Base-by-base conservation (phyloP, 2,329 filamentous ascomycete species). In the Fusarium tanahbumbuense region DNA sequence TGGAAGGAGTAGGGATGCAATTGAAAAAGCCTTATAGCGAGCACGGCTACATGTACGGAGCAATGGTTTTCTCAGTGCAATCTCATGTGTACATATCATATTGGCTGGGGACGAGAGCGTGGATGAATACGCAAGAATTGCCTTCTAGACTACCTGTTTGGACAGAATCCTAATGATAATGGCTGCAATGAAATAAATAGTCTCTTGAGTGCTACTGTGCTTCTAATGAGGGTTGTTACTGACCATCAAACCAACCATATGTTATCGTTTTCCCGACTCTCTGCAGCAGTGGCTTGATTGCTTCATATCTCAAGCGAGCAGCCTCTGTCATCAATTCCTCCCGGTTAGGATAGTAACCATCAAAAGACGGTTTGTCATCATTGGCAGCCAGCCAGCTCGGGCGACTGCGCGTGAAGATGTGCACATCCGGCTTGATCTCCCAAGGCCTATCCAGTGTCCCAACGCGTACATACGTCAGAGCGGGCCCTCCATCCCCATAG, bases 401-500 rank as follows among this genome's bases (percentile, higher is more conserved):
- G 59, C 81, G 83, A 58, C 78, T 81, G 34, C 75, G 72, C 20
- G 77, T 79, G 64, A 76, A 86, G 53, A 85, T 82, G 73, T 86
- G 83, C 22, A 82, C 78, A 70, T 84, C 81, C 2, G 83, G 83
- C n/a, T 77, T 76, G 10, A 83, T 68, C 56, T 78, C 71, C 65
- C 76, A 75, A 9, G 79, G 75, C 16, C 72, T 68, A 71, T 84
- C 83, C 49, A 86, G 76, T 13, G 83, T 85, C 5, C 84, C 83
- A 27, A 78, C 80, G 41, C 82, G 79, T 12, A 86, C 68, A 66
- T 80, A 84, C 18, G 76, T 73, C 13, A 81, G 55, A 55, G 76
- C 47, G 10, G 71, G 70, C 4, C 78, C 78, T 15, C 63, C 65
- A 40, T 77, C 78, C 15, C 52, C 75, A 69, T 85, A 86, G 67